These are phyloP conservation scores for Rhizoclosmatium globosum DNA, from an alignment of 192 early-diverging fungal genomes.

Conservation along the genomic window DNA sequence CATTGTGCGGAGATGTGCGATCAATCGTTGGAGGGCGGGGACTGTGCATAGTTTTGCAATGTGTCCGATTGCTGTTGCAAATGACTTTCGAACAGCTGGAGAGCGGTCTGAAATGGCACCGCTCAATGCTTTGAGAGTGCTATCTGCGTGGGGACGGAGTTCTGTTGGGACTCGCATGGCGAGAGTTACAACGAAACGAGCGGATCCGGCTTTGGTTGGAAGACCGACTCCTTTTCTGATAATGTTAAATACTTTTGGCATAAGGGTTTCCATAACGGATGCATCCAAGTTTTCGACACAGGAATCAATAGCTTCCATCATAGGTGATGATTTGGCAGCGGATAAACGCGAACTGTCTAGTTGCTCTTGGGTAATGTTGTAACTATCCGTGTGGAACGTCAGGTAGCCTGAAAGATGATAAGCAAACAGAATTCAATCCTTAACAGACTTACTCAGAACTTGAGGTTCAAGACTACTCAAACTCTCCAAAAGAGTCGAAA, in stretches of 20 bases:
- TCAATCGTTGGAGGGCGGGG: slow-evolving; percentile 68
- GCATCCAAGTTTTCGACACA: slow-evolving; percentile 81
- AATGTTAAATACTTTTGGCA: slow-evolving; percentile 73
- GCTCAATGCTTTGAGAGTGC: slow-evolving; percentile 77
- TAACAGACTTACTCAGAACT: slow-evolving; percentile 60
- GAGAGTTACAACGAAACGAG: slow-evolving; percentile 82
- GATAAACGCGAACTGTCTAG: slow-evolving; percentile 81
- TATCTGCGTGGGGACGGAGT: slow-evolving; percentile 74
- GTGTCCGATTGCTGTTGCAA: slow-evolving; percentile 85
- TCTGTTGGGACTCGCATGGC: slow-evolving; percentile 73
- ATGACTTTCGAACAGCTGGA: slow-evolving; percentile 84
- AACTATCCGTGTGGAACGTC: slow-evolving; percentile 87
- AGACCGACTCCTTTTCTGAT: slow-evolving; percentile 82
- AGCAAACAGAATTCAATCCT: slow-evolving; percentile 7
- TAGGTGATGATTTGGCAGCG: slow-evolving; percentile 89
- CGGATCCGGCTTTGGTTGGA: slow-evolving; percentile 91
- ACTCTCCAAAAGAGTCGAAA: slow-evolving; percentile 82
- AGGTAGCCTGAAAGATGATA: slow-evolving; percentile 71
- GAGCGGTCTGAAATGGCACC: slow-evolving; percentile 80
- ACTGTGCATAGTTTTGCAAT: slow-evolving; percentile 51
- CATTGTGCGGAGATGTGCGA: slow-evolving; percentile 73
- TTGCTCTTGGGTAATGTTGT: slow-evolving; percentile 87
- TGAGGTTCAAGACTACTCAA: slow-evolving; percentile 80
- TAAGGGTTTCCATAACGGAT: slow-evolving; percentile 67
- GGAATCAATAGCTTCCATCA: slow-evolving; percentile 90